These are phyloP conservation scores for Exobasidium rhododendri DNA, from an alignment of 1,284 basidiomycete genomes.

Conservation along the genomic window DNA sequence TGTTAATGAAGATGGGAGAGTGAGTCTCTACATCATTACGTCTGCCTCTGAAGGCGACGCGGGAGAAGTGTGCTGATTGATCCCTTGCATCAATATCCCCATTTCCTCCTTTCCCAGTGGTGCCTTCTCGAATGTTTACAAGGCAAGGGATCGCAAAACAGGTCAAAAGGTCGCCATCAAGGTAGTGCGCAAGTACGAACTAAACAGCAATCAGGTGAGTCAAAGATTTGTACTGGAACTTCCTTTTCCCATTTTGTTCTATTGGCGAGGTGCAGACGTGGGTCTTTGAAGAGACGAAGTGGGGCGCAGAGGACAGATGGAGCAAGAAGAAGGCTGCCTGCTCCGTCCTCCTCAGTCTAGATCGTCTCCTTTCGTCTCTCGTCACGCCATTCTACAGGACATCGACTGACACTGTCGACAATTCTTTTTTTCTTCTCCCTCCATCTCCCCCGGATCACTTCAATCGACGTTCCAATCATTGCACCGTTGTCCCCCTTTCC, in stretches of 20 bases:
- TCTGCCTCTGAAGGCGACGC: too few relatives aligned
- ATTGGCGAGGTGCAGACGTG: not conserved
- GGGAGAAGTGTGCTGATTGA: slow-evolving; percentile 17
- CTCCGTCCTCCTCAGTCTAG: too few relatives aligned
- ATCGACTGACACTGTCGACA: not conserved
- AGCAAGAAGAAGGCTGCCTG: too few relatives aligned
- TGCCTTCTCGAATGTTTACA: slow-evolving; percentile 98
- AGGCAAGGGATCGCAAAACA: slow-evolving; percentile 74
- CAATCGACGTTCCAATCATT: slow-evolving; percentile 12
- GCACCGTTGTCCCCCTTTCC: slow-evolving; percentile 20
- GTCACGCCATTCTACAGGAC: too few relatives aligned
- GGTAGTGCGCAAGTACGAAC: slow-evolving; percentile 92
- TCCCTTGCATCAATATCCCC: slow-evolving; percentile 56
- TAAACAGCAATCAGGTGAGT: slow-evolving; percentile 91
- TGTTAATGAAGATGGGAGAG: slow-evolving; percentile 50
- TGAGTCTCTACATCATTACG: too few relatives aligned
- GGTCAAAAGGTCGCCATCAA: slow-evolving; percentile 90
- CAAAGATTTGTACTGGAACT: not conserved
- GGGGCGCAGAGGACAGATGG: not conserved
- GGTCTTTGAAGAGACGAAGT: not conserved
- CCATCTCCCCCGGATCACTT: slow-evolving; percentile 13
- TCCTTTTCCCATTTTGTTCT: not conserved
- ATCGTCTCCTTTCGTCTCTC: slow-evolving; percentile 11
- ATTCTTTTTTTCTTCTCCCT: slow-evolving; percentile 21
- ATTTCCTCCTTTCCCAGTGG: slow-evolving; percentile 57